phyloP scores from a whole-genome alignment of 371 early-diverging fungal genomes.

The Mortierella sp. region DNA sequence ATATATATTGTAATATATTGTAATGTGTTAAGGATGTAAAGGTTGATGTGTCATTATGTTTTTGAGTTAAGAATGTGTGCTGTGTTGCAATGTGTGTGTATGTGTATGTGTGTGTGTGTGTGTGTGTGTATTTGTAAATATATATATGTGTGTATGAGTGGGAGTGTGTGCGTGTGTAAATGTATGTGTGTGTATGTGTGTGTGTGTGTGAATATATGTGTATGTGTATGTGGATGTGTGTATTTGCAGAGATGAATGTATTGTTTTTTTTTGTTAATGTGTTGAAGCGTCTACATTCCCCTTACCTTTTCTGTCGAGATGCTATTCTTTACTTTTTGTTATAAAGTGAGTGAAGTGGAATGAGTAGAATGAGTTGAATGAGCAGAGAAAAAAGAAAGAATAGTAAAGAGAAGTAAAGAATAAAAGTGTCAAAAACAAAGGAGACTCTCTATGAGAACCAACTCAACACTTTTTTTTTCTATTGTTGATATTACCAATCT shows the following conservation, averaged over 20 bases:
- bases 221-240: neutral
- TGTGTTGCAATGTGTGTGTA: no score
- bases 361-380: constrained; percentile 11
- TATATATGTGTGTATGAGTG: neutral
- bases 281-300: constrained; percentile 11
- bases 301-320: constrained; percentile 30
- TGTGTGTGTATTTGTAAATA: neutral
- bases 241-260: constrained; percentile 3
- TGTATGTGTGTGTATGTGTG: neutral
- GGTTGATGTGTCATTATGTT: no score
- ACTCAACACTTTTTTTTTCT: neutral
- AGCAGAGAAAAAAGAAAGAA: constrained; percentile 12
- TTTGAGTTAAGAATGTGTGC: no score
- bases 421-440: constrained; percentile 7
- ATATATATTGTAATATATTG: no score
- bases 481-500: neutral
- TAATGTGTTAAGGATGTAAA: no score
- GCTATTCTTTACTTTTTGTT: neutral
- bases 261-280: neutral
- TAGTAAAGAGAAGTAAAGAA: constrained; percentile 18
- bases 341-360: constrained; percentile 11
- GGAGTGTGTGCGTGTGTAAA: neutral
- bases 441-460: no score
- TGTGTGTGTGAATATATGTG: constrained; percentile 8
- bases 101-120: neutral